These are phyloP conservation scores for Fragaria vesca DNA, from an alignment of 306 rosid genomes.

Conservation along the genomic window DNA sequence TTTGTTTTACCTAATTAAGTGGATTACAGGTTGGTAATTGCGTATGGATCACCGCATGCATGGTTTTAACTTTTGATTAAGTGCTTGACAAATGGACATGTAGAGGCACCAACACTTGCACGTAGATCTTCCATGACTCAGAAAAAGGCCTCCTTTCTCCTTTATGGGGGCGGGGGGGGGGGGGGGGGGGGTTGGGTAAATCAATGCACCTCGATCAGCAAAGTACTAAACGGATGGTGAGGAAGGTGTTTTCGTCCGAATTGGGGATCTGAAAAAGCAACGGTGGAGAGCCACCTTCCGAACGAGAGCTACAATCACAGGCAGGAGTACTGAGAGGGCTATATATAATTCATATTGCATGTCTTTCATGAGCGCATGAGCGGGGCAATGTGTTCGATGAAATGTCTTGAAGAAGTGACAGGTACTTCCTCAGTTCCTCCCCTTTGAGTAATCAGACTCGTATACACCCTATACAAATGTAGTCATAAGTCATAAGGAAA, in stretches of 20 bases:
- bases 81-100: background rate
- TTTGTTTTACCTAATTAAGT: background rate
- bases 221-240: background rate
- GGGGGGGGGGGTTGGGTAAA: background rate
- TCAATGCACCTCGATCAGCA: background rate
- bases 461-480: background rate
- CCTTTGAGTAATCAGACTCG: too few species aligned
- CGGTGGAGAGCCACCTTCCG: background rate
- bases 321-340: background rate
- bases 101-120: background rate
- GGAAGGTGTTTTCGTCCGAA: background rate
- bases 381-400: background rate
- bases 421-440: background rate
- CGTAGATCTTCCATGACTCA: background rate
- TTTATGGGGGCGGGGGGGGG: background rate
- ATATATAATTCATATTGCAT: background rate
- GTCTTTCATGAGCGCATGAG: background rate
- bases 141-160: background rate
- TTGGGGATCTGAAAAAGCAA: background rate
- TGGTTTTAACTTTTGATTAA: too few species aligned
- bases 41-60: background rate
- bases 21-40: background rate
- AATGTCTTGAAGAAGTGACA: background rate
- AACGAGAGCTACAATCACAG: background rate
- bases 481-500: background rate